Conservation (phyloP, 139 green algal species). For the Diplosphaera chodatii region DNA sequence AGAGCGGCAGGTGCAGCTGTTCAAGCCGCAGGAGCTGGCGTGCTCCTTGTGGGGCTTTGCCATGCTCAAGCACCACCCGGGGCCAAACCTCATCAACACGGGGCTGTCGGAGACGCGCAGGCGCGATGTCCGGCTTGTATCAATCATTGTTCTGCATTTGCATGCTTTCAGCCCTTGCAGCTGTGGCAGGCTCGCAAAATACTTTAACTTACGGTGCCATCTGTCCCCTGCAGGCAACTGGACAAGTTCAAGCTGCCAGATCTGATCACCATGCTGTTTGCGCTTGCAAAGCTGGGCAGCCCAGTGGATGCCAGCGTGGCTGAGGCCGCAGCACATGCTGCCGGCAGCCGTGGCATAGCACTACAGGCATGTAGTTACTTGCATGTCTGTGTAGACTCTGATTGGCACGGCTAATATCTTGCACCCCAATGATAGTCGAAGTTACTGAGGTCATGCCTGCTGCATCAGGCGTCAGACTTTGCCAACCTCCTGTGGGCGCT, state of each 20-base stretch:
- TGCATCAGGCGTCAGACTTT: slow-evolving; percentile 2
- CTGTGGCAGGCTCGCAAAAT: too few species aligned
- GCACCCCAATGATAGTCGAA: too few species aligned
- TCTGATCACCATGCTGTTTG: slow-evolving; percentile 25
- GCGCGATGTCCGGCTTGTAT: too few species aligned
- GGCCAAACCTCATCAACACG: background rate
- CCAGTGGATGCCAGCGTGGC: slow-evolving; percentile 6
- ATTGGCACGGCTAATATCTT: too few species aligned
- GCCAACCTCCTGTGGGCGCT: slow-evolving; percentile 30
- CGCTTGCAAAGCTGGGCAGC: slow-evolving; percentile 19
- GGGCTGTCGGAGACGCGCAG: background rate
- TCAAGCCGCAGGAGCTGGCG: slow-evolving; percentile 42
- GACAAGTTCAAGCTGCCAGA: slow-evolving; percentile 18
- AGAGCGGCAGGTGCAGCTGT: slow-evolving; percentile 8
- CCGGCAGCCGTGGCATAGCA: background rate
- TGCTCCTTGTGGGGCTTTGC: slow-evolving; percentile 34
- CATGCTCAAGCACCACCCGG: slow-evolving; percentile 22
- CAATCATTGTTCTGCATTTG: too few species aligned
- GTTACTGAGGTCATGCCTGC: too few species aligned
- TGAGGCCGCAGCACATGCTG: slow-evolving; percentile 11
- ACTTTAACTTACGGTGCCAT: too few species aligned
- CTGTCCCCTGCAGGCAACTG: too few species aligned
- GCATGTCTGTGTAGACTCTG: too few species aligned
- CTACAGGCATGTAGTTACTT: background rate
- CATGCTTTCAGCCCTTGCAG: too few species aligned